Percentiles rank a stretch among this genome's conserved stretches.
Evolutionary conservation across 2,329 filamentous ascomycete species (phyloP).

Genomic region (Ciborinia camelliae): DNA sequence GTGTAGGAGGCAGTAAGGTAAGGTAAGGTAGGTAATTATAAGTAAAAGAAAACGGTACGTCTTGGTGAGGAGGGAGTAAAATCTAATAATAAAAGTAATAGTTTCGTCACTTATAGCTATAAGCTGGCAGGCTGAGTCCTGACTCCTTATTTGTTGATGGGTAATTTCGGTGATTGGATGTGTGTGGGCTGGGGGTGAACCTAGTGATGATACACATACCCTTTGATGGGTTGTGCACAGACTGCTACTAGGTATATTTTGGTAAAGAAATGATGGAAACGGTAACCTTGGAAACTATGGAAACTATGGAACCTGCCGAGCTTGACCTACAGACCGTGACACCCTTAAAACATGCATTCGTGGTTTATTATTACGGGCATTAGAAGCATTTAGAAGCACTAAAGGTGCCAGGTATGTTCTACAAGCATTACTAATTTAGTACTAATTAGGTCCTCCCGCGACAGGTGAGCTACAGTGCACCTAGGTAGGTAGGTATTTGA

Average conservation of each 20-base stretch:
- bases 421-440: not conserved
- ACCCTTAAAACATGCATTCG: not conserved
- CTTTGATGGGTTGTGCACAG: not conserved
- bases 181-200: not conserved
- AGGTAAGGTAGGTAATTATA: too few species aligned
- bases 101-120: slow-evolving; percentile 8
- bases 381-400: slow-evolving; percentile 10
- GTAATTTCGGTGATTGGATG: slow-evolving; percentile 11
- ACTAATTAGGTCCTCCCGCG: too few species aligned
- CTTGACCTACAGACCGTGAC: not conserved
- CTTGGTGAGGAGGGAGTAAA: not conserved
- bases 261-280: not conserved
- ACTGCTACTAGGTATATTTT: not conserved
- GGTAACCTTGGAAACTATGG: not conserved
- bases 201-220: not conserved
- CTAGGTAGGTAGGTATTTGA: too few species aligned
- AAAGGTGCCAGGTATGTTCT: not conserved
- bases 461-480: too few species aligned
- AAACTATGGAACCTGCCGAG: not conserved
- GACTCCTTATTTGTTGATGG: not conserved
- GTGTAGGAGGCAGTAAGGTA: too few species aligned
- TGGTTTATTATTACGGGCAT: slow-evolving; percentile 5
- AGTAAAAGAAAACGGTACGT: not conserved
- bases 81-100: not conserved
- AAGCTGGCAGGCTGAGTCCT: not conserved